Evolutionary conservation across 2,329 filamentous ascomycete genomes (phyloP).

Genomic region (Zymoseptoria passerinii): DNA sequence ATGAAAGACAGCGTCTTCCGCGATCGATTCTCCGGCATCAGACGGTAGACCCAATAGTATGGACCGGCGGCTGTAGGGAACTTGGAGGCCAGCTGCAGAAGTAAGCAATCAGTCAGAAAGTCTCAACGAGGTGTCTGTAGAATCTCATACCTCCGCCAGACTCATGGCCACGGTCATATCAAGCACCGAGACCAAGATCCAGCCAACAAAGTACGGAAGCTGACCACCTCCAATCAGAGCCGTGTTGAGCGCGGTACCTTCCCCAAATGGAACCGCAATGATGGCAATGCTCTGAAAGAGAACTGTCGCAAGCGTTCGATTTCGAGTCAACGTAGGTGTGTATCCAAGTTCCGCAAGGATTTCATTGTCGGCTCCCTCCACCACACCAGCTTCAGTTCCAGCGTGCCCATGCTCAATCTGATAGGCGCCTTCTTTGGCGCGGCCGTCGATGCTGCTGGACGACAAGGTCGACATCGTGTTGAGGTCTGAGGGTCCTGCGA

Average conservation of each 20-base stretch:
- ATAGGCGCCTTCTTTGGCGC: constrained; percentile 1
- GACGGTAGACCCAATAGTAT: constrained; percentile 54
- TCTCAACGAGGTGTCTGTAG: neutral
- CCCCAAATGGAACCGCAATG: constrained; percentile 44
- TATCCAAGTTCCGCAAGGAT: constrained; percentile 40
- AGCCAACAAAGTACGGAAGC: constrained; percentile 63
- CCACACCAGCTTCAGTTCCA: constrained; percentile 2
- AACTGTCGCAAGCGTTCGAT: constrained; percentile 52
- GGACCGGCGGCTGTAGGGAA: constrained; percentile 68
- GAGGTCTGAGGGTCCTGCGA: neutral
- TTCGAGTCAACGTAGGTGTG: constrained; percentile 48
- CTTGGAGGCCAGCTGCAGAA: constrained; percentile 52
- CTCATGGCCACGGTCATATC: constrained; percentile 62
- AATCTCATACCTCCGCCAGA: constrained; percentile 45
- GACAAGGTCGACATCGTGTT: neutral
- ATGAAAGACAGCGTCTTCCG: constrained; percentile 31
- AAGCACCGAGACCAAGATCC: constrained; percentile 57
- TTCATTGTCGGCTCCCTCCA: neutral
- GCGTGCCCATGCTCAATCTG: neutral
- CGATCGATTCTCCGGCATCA: neutral
- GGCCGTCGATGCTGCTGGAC: neutral
- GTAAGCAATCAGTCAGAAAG: neutral
- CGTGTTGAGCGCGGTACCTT: constrained; percentile 46
- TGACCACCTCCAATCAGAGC: constrained; percentile 56
- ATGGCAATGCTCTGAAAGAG: constrained; percentile 55